These are phyloP conservation scores for Eleusine indica DNA, from an alignment of 176 grass and related monocot genomes.

Conservation along the genomic window DNA sequence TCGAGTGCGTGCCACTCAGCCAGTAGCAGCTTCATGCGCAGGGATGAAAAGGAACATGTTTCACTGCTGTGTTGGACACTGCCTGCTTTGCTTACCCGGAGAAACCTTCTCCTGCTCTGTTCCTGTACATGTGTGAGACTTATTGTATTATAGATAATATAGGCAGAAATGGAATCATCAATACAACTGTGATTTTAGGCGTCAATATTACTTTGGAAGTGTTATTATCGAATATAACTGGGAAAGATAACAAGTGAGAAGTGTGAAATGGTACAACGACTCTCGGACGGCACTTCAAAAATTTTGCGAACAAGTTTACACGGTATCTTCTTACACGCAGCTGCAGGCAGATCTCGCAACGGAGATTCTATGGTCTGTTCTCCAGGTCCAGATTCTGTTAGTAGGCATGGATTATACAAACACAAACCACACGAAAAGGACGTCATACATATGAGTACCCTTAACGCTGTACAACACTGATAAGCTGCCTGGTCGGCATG, in stretches of 20 bases:
- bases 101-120: slow-evolving; percentile 13
- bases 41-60: slow-evolving; percentile 9
- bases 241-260: not conserved
- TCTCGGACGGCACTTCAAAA: too few relatives aligned
- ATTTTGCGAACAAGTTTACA: too few relatives aligned
- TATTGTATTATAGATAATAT: slow-evolving; percentile 39
- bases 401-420: not conserved
- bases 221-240: not conserved
- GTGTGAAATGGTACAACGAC: not conserved
- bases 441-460: not conserved
- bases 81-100: not conserved
- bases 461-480: not conserved
- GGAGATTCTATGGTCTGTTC: too few relatives aligned
- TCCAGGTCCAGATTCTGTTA: too few relatives aligned
- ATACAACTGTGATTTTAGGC: not conserved
- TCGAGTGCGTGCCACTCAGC: slow-evolving; percentile 87
- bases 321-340: too few relatives aligned
- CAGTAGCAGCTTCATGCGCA: slow-evolving; percentile 52
- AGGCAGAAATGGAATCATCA: not conserved
- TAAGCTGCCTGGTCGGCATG: not conserved
- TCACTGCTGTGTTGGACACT: not conserved
- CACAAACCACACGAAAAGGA: not conserved
- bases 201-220: not conserved
- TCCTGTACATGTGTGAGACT: slow-evolving; percentile 27
- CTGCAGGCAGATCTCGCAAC: too few relatives aligned